A percentile compares a stretch with the other conserved stretches of the same genome.
phyloP scores from a whole-genome alignment of 2,329 filamentous ascomycete species.

The Aspergillus awamori region DNA sequence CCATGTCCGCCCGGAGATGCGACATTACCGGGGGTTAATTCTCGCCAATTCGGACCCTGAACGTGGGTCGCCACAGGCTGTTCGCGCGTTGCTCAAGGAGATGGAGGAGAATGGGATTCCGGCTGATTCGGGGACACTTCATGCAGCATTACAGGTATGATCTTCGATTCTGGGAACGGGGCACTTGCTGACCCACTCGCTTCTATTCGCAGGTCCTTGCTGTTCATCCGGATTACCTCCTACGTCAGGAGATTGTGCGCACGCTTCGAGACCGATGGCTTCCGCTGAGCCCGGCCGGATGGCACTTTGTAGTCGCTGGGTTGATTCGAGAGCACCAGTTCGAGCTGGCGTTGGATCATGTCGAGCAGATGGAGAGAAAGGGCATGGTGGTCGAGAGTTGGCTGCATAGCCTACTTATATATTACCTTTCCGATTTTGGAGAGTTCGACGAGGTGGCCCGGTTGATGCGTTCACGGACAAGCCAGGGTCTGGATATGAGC shows the following conservation, averaged over 20 bases:
- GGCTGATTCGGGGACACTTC: conserved; percentile 68
- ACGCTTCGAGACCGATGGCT: conserved; percentile 70
- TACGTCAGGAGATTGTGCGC: conserved; percentile 70
- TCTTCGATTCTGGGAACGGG: not conserved
- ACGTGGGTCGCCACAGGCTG: conserved; percentile 67
- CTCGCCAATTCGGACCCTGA: conserved; percentile 66
- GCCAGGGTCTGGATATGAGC: conserved; percentile 52
- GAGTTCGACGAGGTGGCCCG: conserved; percentile 78
- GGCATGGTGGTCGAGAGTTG: conserved; percentile 64
- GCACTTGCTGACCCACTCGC: not conserved
- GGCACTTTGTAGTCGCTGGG: conserved; percentile 70
- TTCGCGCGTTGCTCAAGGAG: conserved; percentile 69
- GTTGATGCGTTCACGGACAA: conserved; percentile 63
- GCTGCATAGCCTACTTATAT: conserved; percentile 78
- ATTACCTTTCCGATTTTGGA: conserved; percentile 69
- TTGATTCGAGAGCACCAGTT: conserved; percentile 79
- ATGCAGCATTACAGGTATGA: conserved; percentile 68
- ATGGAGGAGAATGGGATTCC: conserved; percentile 66
- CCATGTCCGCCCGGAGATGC: conserved; percentile 38
- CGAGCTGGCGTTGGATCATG: conserved; percentile 72
- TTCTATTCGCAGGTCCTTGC: conserved; percentile 61
- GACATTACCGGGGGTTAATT: conserved; percentile 72
- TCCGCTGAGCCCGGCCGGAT: conserved; percentile 61
- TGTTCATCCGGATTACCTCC: conserved; percentile 81
- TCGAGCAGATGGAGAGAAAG: conserved; percentile 67